Conservation (phyloP, 2,329 filamentous ascomycete species). For the Diaporthe citrichinensis region DNA sequence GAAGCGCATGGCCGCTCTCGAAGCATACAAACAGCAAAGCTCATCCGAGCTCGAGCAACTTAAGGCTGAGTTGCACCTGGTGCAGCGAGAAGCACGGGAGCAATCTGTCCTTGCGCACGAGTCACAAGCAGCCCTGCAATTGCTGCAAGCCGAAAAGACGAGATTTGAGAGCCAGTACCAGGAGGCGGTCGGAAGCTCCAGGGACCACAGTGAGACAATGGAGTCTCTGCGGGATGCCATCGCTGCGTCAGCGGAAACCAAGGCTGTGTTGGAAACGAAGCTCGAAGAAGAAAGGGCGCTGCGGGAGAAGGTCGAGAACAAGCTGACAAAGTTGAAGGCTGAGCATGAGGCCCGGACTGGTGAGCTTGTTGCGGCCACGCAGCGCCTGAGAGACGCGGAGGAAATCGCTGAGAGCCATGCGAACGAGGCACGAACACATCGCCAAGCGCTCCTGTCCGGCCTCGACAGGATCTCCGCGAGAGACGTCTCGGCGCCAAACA, state of each 20-base stretch:
- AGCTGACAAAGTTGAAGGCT: slow-evolving; percentile 80
- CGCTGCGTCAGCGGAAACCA: slow-evolving; percentile 82
- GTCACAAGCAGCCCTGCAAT: slow-evolving; percentile 78
- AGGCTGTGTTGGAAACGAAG: slow-evolving; percentile 81
- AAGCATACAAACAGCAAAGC: slow-evolving; percentile 85
- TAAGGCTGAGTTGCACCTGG: slow-evolving; percentile 86
- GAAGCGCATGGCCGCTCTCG: slow-evolving; percentile 85
- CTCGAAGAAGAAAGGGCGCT: slow-evolving; percentile 86
- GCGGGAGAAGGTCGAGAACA: slow-evolving; percentile 81
- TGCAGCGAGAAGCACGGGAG: slow-evolving; percentile 83
- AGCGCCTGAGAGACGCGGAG: slow-evolving; percentile 86
- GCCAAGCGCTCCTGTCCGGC: slow-evolving; percentile 84
- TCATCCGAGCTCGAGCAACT: slow-evolving; percentile 88
- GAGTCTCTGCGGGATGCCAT: slow-evolving; percentile 84
- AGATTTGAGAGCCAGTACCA: slow-evolving; percentile 80
- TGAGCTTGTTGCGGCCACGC: slow-evolving; percentile 81
- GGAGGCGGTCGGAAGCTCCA: slow-evolving; percentile 75
- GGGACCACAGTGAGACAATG: slow-evolving; percentile 80
- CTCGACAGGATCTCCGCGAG: slow-evolving; percentile 79
- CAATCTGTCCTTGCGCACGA: slow-evolving; percentile 84
- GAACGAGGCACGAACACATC: slow-evolving; percentile 88
- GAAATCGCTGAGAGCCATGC: slow-evolving; percentile 90
- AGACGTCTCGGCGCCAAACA: slow-evolving; percentile 62
- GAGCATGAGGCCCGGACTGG: slow-evolving; percentile 86
- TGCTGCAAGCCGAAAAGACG: slow-evolving; percentile 88